Evolutionary conservation across 768 basidiomycete genomes (phyloP).

Genomic region (Termitomyces sp.): DNA sequence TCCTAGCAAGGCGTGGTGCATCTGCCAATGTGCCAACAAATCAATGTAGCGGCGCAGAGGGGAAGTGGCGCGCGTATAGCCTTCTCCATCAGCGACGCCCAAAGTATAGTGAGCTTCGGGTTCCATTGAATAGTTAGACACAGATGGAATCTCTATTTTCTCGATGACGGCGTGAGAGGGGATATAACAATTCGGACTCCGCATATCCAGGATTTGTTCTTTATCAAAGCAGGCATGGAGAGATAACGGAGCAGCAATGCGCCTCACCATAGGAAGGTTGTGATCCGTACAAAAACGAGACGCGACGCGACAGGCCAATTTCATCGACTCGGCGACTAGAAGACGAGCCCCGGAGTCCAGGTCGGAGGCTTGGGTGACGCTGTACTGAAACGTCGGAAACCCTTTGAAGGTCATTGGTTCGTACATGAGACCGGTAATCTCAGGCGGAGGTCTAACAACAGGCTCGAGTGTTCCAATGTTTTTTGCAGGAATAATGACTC

Average conservation of each 20-base stretch:
- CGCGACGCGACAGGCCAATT: slow-evolving; percentile 68
- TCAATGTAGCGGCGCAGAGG: slow-evolving; percentile 86
- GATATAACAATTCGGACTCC: slow-evolving; percentile 43
- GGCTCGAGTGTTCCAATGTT: slow-evolving; percentile 23
- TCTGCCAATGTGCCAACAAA: slow-evolving; percentile 86
- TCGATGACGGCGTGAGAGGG: slow-evolving; percentile 29
- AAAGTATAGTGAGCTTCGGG: slow-evolving; percentile 64
- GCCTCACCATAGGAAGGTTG: slow-evolving; percentile 59
- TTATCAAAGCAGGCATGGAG: slow-evolving; percentile 26
- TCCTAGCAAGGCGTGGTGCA: slow-evolving; percentile 68
- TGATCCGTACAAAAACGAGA: slow-evolving; percentile 65
- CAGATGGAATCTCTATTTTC: slow-evolving; percentile 26
- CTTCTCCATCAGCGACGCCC: slow-evolving; percentile 67
- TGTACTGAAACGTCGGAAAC: slow-evolving; percentile 48
- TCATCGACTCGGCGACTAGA: slow-evolving; percentile 79
- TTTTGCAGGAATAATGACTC: slow-evolving; percentile 18
- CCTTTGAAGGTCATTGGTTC: slow-evolving; percentile 36
- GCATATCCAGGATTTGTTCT: slow-evolving; percentile 41
- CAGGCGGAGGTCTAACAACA: slow-evolving; percentile 20
- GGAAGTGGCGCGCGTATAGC: slow-evolving; percentile 81
- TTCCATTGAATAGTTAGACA: slow-evolving; percentile 40
- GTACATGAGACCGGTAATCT: slow-evolving; percentile 25
- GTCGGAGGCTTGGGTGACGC: slow-evolving; percentile 24
- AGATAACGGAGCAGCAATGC: slow-evolving; percentile 33
- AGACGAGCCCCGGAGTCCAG: slow-evolving; percentile 38